Base-by-base conservation (phyloP, 1,284 basidiomycete species). In the Ustilago nuda region DNA sequence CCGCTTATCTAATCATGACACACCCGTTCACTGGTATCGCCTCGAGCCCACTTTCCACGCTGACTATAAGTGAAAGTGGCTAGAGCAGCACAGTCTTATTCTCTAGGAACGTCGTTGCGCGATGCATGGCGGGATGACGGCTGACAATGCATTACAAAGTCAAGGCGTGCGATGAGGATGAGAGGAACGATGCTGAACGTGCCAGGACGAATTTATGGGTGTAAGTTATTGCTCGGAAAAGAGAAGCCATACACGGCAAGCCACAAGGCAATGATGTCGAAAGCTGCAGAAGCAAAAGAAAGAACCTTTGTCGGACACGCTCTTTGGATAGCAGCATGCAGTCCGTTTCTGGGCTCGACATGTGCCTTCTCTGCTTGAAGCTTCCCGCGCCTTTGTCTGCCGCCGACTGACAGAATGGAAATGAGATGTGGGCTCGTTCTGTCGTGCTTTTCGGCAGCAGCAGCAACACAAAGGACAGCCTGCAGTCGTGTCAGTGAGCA, bases 241-340 rank as follows among this genome's bases (percentile, higher is more conserved):
- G 32, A 46, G 33, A 56, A 50, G 15, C 32, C 51, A 36, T 56
- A 62, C 35, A 62, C 43, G 45, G 54, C 61, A 62, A 62, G 61
- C 61, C 61, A 62, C 54, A 35, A 37, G 48, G 30, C 48, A 9
- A 23, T 50, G 48, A 50, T 32, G 27, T 50, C 48, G 13, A 50
- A 50, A 50, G 48, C 43, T 36, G 43, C 43, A 37, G 39, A 35
- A 48, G 45, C 13, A 17, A 19, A 48, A 23, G 23, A 62, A 62
- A 62, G 61, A 62, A 62, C n/a, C 51, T 62, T 62, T 54, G 53
- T 35, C 37, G 41, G 23, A 36, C 15, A 52, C 32, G 32, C 17
- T 48, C 19, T n/a, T 27, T 30, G 30, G 33, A 19, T 2, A 45
- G 43, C 43, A 45, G 5, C n/a, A 45, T 45, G 43, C 43, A 23